These are phyloP conservation scores for Auriscalpium vulgare DNA, from an alignment of 768 basidiomycete species.

Conservation along the genomic window DNA sequence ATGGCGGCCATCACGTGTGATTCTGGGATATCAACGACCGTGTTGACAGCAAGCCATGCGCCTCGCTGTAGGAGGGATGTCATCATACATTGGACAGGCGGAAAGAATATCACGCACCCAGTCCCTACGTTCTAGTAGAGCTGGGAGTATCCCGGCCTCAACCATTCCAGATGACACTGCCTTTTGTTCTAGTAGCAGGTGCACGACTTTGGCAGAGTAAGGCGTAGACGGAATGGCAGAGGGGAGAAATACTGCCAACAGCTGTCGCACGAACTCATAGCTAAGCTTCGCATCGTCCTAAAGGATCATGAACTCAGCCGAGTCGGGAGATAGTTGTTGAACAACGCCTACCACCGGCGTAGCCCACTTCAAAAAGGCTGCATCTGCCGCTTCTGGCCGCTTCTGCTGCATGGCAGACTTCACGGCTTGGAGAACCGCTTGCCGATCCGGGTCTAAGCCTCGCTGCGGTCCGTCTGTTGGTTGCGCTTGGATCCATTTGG, in stretches of 20 bases:
- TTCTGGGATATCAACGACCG: slow-evolving; percentile 60
- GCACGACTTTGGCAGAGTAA: slow-evolving; percentile 51
- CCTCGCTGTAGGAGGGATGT: slow-evolving; percentile 16
- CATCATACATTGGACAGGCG: not conserved
- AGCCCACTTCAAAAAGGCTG: slow-evolving; percentile 56
- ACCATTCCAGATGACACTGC: slow-evolving; percentile 58
- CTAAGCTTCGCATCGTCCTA: slow-evolving; percentile 18
- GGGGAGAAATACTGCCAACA: slow-evolving; percentile 44
- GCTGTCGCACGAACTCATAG: slow-evolving; percentile 52
- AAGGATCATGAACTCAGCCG: not conserved
- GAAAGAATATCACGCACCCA: slow-evolving; percentile 43
- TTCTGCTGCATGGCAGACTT: slow-evolving; percentile 33
- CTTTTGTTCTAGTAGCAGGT: slow-evolving; percentile 47
- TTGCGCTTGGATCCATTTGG: slow-evolving; percentile 33
- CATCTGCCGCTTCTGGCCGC: slow-evolving; percentile 44
- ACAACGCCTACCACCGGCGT: slow-evolving; percentile 1
- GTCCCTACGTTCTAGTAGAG: slow-evolving; percentile 47
- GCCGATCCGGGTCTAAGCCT: slow-evolving; percentile 17
- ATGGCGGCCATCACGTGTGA: slow-evolving; percentile 51
- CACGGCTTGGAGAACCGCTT: slow-evolving; percentile 32
- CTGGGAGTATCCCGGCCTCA: slow-evolving; percentile 46
- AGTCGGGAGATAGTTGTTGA: no score
- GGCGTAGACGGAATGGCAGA: slow-evolving; percentile 21
- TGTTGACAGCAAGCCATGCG: slow-evolving; percentile 42
- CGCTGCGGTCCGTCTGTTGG: not conserved